Evolutionary conservation across 2,329 filamentous ascomycete species (phyloP), one percentile per base, ranked within the genome.

Genomic region (Dactylonectria macrodidyma): DNA sequence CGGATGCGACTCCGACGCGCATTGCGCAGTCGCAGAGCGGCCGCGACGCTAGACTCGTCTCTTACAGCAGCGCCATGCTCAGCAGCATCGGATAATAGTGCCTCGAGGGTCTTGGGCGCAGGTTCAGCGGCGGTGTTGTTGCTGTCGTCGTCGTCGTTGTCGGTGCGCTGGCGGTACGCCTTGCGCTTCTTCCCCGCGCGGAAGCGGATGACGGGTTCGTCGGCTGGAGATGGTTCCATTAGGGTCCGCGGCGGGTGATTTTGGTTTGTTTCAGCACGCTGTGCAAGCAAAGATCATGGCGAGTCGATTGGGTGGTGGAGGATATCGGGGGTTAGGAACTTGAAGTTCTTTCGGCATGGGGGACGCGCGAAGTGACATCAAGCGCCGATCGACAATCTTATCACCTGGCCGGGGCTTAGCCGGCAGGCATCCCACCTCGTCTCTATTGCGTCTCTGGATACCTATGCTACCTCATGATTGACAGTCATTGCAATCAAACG

Each of bases 171-270:
- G 54, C 89, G 84, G 70, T 89, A 88, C 5, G 83, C 81, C 76
- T 90, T 91, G 76, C 88, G 84, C 80, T 90, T 91, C 78, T 90
- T 91, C 67, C 83, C 76, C 34, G 81, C 82, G 46, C 89, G 88
- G 72, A 91, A 91, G 36, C 87, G 79, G 38, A 89, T 78, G 12
- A 60, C 59, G 3, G 75, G 66, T 19, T 80, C 76, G 50, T 71
- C 67, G 56, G 67, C 33, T 26, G 69, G 61, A 22, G 73, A 46
- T 16, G 62, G 52, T 3, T 74, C 70, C 77, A 78, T 78, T 52
- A 22, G 60, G 4, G 51, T 41, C 50, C 54, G 59, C 38, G 52
- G 16, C n/a, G 62, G 69, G 41, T n/a, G 9, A 47, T 12, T 30
- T 30, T 70, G 11, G 11, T 12, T 19, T 19, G 38, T 19, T 22